These are phyloP conservation scores for Polyplosphaeria fusca DNA, from an alignment of 495 filamentous ascomycete species.

Conservation along the genomic window DNA sequence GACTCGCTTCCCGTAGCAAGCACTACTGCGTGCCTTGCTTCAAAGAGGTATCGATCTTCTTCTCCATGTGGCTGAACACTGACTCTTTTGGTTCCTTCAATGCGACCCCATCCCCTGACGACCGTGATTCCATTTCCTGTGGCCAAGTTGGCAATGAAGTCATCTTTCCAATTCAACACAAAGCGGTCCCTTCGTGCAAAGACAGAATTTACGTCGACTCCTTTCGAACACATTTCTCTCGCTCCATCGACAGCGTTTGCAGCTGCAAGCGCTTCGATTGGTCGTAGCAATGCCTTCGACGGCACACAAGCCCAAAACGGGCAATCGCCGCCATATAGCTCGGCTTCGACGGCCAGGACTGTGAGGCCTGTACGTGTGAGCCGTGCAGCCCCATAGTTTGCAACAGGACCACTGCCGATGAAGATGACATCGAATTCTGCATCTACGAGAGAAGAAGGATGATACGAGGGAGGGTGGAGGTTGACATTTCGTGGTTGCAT, in stretches of 20 bases:
- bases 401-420: not conserved
- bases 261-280: conserved; percentile 27
- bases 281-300: conserved; percentile 29
- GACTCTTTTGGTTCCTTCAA: conserved; percentile 10
- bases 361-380: conserved; percentile 15
- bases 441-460: not conserved
- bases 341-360: conserved; percentile 19
- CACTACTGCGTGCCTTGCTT: conserved; percentile 24
- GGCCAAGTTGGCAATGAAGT: not conserved
- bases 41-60: conserved; percentile 3
- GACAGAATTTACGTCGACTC: conserved; percentile 24
- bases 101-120: conserved; percentile 1
- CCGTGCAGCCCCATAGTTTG: not conserved
- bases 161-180: not conserved
- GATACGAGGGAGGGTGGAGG: not conserved
- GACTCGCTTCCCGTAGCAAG: conserved; percentile 21
- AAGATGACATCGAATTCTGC: not conserved
- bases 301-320: conserved; percentile 33
- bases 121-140: not conserved
- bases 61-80: conserved; percentile 7
- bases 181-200: conserved; percentile 26
- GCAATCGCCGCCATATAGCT: conserved; percentile 34
- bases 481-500: not conserved
- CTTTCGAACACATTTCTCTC: conserved; percentile 13
- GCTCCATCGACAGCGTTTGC: conserved; percentile 28